A percentile compares a stretch with the other conserved stretches of the same genome.
Evolutionary conservation across 345 rosid species (phyloP).

Genomic region (Schrenkiella parvula): DNA sequence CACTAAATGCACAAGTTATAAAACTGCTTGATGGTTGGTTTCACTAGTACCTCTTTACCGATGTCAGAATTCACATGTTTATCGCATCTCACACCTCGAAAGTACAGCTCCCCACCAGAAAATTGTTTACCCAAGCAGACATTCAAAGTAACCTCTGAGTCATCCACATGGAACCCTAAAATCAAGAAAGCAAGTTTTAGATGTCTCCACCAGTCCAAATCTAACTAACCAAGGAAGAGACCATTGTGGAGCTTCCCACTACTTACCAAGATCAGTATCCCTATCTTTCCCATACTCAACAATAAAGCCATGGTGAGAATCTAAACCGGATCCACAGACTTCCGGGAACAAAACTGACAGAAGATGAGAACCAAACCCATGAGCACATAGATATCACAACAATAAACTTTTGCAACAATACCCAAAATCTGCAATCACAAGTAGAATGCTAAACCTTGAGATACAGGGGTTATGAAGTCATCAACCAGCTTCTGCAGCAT

Average conservation of each 20-base stretch:
- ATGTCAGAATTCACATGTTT: slow-evolving; percentile 71
- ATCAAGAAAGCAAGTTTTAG: slow-evolving; percentile 15
- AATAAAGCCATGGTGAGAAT: slow-evolving; percentile 97
- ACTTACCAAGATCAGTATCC: slow-evolving; percentile 88
- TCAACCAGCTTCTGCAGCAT: slow-evolving; percentile 88
- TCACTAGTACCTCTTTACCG: slow-evolving; percentile 52
- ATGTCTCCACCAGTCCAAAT: not conserved
- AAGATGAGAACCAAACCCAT: slow-evolving; percentile 16
- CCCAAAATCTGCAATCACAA: not conserved
- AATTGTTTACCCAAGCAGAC: slow-evolving; percentile 91
- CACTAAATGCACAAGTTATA: not conserved
- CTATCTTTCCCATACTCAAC: slow-evolving; percentile 90
- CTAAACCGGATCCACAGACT: slow-evolving; percentile 74
- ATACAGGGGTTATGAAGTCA: slow-evolving; percentile 69
- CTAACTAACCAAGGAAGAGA: slow-evolving; percentile 4
- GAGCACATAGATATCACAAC: not conserved
- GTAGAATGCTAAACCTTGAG: slow-evolving; percentile 46
- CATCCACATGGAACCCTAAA: slow-evolving; percentile 95
- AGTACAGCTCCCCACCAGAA: slow-evolving; percentile 87
- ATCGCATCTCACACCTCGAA: slow-evolving; percentile 86
- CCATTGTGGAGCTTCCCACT: slow-evolving; percentile 8
- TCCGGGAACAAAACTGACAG: slow-evolving; percentile 78
- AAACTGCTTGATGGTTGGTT: not conserved
- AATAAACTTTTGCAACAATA: not conserved
- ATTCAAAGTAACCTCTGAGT: slow-evolving; percentile 88